phyloP scores from a whole-genome alignment of 495 filamentous ascomycete species.

The Symbiotaphrina buchneri region DNA sequence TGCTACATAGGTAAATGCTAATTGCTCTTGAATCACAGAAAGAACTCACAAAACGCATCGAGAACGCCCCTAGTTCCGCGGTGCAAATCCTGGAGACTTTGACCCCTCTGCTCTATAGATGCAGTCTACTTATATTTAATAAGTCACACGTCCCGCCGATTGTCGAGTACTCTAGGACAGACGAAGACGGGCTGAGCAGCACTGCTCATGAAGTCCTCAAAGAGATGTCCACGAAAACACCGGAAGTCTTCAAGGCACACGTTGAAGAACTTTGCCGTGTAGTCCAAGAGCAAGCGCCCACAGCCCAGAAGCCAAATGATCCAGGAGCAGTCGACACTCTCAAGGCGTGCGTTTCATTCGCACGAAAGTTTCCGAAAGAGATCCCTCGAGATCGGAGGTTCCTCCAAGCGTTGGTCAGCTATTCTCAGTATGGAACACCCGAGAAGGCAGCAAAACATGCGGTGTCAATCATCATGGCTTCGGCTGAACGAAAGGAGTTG shows the following conservation, averaged over 20 bases:
- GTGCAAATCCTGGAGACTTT: conserved; percentile 49
- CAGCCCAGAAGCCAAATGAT: conserved; percentile 36
- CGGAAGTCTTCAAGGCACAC: conserved; percentile 76
- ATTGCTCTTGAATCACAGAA: conserved; percentile 18
- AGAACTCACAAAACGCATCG: conserved; percentile 66
- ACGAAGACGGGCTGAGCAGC: conserved; percentile 51
- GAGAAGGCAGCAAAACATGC: conserved; percentile 80
- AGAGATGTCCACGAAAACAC: conserved; percentile 74
- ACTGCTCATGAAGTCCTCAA: conserved; percentile 80
- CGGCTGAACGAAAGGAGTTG: conserved; percentile 63
- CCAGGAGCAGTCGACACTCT: conserved; percentile 59
- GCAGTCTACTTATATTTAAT: conserved; percentile 72
- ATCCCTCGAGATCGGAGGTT: conserved; percentile 76
- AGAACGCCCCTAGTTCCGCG: conserved; percentile 31
- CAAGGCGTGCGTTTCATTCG: conserved; percentile 81
- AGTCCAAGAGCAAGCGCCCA: conserved; percentile 60
- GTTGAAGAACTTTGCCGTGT: conserved; percentile 79
- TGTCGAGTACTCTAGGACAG: conserved; percentile 62
- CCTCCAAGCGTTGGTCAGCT: conserved; percentile 51
- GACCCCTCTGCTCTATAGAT: conserved; percentile 63
- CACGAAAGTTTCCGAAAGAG: conserved; percentile 61
- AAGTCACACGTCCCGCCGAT: conserved; percentile 79
- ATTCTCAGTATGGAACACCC: conserved; percentile 61
- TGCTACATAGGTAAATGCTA: background rate
- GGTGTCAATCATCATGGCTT: conserved; percentile 67